Base-by-base conservation (phyloP, 2,329 filamentous ascomycete species). In the Plenodomus biglobosus region DNA sequence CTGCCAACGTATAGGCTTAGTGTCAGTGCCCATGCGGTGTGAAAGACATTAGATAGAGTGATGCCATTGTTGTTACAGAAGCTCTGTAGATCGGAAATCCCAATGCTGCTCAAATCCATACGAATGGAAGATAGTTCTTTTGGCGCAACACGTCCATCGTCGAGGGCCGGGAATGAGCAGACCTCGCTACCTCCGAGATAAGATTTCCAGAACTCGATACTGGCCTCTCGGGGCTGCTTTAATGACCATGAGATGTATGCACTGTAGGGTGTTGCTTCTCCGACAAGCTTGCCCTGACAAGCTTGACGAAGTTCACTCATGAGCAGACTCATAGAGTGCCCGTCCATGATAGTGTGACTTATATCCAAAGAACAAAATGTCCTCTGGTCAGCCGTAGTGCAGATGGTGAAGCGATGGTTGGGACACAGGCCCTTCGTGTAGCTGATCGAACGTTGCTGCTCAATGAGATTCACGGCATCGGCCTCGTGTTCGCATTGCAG, bases 31-130 rank as follows among this genome's bases (percentile, higher is more conserved):
- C 73, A 76, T 5, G 73, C 73, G 1, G 68, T 64, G 35, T 73
- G 71, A 48, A 75, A 67, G 0, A 74, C 71, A 48, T 79, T 80
- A 2, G 78, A 74, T 1, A 80, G 46, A 0, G 79, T 81, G 16
- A 80, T 65, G 3, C 74, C 74, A 40, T 72, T 63, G 6, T 63
- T 56, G 34, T 76, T 73, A 51, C 78, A 80, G 50, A 71, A 65
- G 8, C 53, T 38, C 48, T 68, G 64, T 10, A 69, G 41, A 40
- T 68, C 64, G 13, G 56, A 45, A 16, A 68, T 51, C 27, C 58
- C 59, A 30, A 68, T 53, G 19, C 50, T 63, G 1, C 57, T 59
- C 37, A 68, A 58, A 38, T 68, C 61, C 38, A 70, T 46, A 6
- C 63, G 58, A 16, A 70, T 63, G 1, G 66, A 64, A 7, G 53